Evolutionary conservation across 805 yeast species (phyloP).

Genomic region (Ogataea methanolica): DNA sequence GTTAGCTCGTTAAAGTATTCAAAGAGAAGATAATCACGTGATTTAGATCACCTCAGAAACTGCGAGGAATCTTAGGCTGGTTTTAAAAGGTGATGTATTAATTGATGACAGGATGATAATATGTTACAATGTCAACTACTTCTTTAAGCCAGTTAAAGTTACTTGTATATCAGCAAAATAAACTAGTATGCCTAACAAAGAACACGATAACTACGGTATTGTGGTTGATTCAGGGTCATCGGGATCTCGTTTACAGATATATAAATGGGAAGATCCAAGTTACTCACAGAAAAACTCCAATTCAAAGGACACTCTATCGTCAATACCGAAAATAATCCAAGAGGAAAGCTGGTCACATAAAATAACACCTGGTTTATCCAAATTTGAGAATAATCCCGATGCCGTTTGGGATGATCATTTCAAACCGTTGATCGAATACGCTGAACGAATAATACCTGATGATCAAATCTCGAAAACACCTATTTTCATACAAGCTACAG

Average conservation of each 20-base stretch:
- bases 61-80: too few species aligned
- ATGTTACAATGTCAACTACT: too few species aligned
- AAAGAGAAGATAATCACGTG: too few species aligned
- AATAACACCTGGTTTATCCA: constrained; percentile 80
- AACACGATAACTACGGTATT: constrained; percentile 58
- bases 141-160: too few species aligned
- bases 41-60: too few species aligned
- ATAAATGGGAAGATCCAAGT: constrained; percentile 64
- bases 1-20: too few species aligned
- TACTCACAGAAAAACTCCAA: constrained; percentile 27
- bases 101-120: too few species aligned
- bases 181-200: background rate
- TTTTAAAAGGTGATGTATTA: too few species aligned
- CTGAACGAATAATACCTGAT: constrained; percentile 64
- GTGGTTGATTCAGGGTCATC: constrained; percentile 95
- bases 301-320: constrained; percentile 34
- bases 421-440: constrained; percentile 58
- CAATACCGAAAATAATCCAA: constrained; percentile 67
- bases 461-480: constrained; percentile 67
- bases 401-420: constrained; percentile 72
- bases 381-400: constrained; percentile 48
- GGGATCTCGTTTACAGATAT: constrained; percentile 85
- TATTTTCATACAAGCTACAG: constrained; percentile 87
- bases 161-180: background rate
- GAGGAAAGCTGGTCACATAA: constrained; percentile 66